Base-by-base conservation (phyloP, 345 rosid genomes). In the Chamaenerion angustifolium region DNA sequence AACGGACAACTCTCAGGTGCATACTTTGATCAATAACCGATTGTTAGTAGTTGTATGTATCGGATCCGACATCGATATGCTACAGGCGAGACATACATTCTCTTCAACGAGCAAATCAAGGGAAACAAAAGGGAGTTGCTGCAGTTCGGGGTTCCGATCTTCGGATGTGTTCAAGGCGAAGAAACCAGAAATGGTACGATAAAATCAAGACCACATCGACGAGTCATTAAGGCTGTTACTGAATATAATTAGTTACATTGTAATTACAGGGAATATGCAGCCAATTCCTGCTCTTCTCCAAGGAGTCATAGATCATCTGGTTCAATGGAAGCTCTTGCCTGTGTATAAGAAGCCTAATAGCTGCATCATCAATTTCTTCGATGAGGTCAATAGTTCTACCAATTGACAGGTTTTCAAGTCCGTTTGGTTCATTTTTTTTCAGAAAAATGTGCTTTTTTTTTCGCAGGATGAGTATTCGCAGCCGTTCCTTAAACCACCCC, bases 401-500 rank as follows among this genome's bases (percentile, higher is more conserved):
- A 7, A 8, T 31, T 31, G 3, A 5, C n/a, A n/a, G 25, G 25
- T n/a, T n/a, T 21, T 21, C 25, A 21, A n/a, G 5, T 23, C 5
- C 5, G 2, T 23, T 23, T 23, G n/a, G n/a, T n/a, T n/a, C n/a
- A n/a, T 2, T 31, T 31, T 31, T 31, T 31, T 31, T 31, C n/a
- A n/a, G n/a, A n/a, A 4, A 21, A 21, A 21, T 21, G 13, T 11
- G 10, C n/a, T 40, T 42, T 12, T 16, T 31, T 27, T 60, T n/a
- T n/a, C n/a, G 69, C 79, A 92, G 98, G 90, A 70, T 11, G 98
- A 92, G 67, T 81, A 76, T 70, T 92, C 96, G 12, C 96, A 84
- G 56, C 98, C 98, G 40, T 92, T 92, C 61, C 85, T 77, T 55
- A 92, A 92, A 53, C 98, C 98, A 49, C 98, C 98, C 40, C 98